Evolutionary conservation across 257 asterid genomes (phyloP).

Genomic region (Misopates orontium): DNA sequence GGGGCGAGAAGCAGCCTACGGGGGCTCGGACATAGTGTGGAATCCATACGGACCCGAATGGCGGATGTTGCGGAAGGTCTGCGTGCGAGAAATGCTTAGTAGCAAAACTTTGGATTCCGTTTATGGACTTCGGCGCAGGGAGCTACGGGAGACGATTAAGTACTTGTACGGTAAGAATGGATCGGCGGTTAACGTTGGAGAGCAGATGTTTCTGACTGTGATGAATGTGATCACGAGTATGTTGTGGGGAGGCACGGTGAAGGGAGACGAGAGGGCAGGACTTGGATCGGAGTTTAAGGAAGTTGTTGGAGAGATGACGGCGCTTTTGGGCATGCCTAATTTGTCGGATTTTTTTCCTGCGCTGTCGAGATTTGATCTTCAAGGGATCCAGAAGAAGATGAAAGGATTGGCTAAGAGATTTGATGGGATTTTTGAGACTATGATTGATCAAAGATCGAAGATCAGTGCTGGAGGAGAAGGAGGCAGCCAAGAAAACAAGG

Average conservation of each 20-base stretch:
- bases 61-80: conserved; percentile 70
- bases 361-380: conserved; percentile 64
- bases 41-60: conserved; percentile 72
- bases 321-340: conserved; percentile 54
- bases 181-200: conserved; percentile 51
- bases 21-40: conserved; percentile 71
- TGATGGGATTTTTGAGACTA: conserved; percentile 54
- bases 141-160: conserved; percentile 44
- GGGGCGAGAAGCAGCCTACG: conserved; percentile 54
- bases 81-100: conserved; percentile 66
- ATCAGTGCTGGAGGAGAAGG: conserved; percentile 11
- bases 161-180: conserved; percentile 40
- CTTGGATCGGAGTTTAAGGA: conserved; percentile 60
- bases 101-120: conserved; percentile 51
- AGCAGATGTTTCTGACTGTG: conserved; percentile 60
- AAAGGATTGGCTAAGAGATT: conserved; percentile 40
- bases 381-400: conserved; percentile 62
- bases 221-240: conserved; percentile 74
- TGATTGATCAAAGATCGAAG: conserved; percentile 48
- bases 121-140: conserved; percentile 48
- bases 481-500: conserved; percentile 33
- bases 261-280: conserved; percentile 54
- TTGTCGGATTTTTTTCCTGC: conserved; percentile 68
- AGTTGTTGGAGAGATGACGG: conserved; percentile 53
- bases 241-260: conserved; percentile 77